These are phyloP conservation scores for Tremella yokohamensis DNA, from an alignment of 768 basidiomycete genomes.

Conservation along the genomic window DNA sequence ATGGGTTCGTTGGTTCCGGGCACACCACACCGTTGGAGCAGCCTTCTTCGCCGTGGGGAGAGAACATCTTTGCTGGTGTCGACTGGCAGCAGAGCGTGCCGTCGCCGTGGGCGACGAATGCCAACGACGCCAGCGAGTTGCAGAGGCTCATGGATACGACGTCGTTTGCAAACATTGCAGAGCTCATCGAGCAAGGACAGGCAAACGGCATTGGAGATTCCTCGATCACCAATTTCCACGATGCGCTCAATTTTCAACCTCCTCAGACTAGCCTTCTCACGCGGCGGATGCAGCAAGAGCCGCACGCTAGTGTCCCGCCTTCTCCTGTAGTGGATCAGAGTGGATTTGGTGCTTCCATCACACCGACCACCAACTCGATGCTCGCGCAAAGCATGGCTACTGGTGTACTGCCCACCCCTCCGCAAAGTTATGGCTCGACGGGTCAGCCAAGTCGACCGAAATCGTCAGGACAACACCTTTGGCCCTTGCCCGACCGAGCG, in stretches of 20 bases:
- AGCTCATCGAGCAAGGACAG: constrained; percentile 31
- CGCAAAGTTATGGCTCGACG: constrained; percentile 21
- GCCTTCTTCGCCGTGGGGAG: constrained; percentile 33
- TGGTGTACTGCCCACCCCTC: constrained; percentile 25
- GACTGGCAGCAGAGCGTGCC: neutral
- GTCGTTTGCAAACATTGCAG: constrained; percentile 33
- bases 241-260: constrained; percentile 5
- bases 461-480: constrained; percentile 1
- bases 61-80: constrained; percentile 8
- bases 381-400: neutral
- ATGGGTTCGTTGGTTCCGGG: constrained; percentile 5
- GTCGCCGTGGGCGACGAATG: neutral
- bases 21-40: constrained; percentile 35
- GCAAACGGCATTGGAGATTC: constrained; percentile 3
- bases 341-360: constrained; percentile 2
- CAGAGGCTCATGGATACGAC: constrained; percentile 18
- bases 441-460: constrained; percentile 8
- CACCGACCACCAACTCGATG: constrained; percentile 6
- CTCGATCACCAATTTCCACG: constrained; percentile 12
- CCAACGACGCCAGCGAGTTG: neutral
- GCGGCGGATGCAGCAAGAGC: constrained; percentile 29
- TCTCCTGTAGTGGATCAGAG: constrained; percentile 1
- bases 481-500: constrained; percentile 27
- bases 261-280: constrained; percentile 22
- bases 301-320: constrained; percentile 1